Base-by-base conservation (phyloP, 2,329 filamentous ascomycete species). In the Fusarium buxicola region DNA sequence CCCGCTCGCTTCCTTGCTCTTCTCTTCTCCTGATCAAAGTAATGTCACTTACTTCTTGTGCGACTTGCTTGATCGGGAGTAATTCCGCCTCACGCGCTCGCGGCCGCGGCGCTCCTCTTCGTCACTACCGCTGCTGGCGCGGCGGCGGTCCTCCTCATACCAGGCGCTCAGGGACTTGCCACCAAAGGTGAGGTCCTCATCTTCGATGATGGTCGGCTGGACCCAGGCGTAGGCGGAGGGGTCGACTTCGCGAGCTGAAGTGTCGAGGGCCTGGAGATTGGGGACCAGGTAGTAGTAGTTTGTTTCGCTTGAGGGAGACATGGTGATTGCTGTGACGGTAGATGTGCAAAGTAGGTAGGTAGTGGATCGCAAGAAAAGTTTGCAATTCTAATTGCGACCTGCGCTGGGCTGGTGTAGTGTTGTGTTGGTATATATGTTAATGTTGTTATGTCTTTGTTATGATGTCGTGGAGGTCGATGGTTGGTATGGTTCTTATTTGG, bases 181-280 rank as follows among this genome's bases (percentile, higher is more conserved):
- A 53, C 84, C 84, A 66, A 87, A 87, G 72, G 81, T 86, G 32
- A 87, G 77, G 63, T 87, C 85, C 54, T 86, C 84, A 69, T 87
- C 85, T 53, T 87, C 84, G 66, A 87, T 87, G 58, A 84, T 77
- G 44, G 82, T 86, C 30, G 82, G 80, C 50, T 82, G 78, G 61
- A 84, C 80, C 84, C 84, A 86, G 40, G 74, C 60, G 57, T 76
- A 72, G 36, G 74, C 69, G 51, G 65, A 56, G 57, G 68, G 62
- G 53, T 78, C 76, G 58, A 77, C 66, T 62, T 78, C 74, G 39
- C 68, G 59, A 9, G 74, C 71, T 36, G 72, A 68, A 30, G 75
- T 55, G 60, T 77, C 74, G 55, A 75, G 63, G 36, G 72, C 63
- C 63, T 69, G 68, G 13, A 73, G 59, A 55, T 77, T 72, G 55